These are phyloP conservation scores for Biscogniauxia marginata DNA, from an alignment of 2,329 filamentous ascomycete species.

Conservation along the genomic window DNA sequence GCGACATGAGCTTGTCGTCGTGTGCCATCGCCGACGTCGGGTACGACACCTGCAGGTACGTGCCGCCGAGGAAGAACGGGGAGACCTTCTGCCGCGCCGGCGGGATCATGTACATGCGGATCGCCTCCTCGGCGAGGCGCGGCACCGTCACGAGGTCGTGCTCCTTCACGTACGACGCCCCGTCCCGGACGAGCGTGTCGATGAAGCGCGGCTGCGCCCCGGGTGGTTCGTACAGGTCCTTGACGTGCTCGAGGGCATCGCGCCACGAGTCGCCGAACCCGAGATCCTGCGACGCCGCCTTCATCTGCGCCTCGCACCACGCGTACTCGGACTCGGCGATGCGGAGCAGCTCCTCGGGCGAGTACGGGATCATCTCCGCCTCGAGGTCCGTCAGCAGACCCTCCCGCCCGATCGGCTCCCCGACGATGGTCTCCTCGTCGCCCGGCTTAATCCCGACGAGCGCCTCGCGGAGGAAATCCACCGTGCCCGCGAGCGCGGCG, in stretches of 20 bases:
- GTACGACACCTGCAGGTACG: slow-evolving; percentile 54
- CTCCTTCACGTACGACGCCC: slow-evolving; percentile 50
- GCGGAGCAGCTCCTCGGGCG: slow-evolving; percentile 53
- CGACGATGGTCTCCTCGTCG: slow-evolving; percentile 51
- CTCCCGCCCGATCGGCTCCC: slow-evolving; percentile 54
- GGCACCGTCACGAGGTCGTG: slow-evolving; percentile 57
- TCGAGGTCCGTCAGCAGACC: slow-evolving; percentile 52
- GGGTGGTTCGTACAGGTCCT: slow-evolving; percentile 52
- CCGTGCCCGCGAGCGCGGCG: slow-evolving; percentile 37
- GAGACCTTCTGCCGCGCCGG: slow-evolving; percentile 52
- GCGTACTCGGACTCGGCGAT: slow-evolving; percentile 51
- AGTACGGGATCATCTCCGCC: slow-evolving; percentile 58
- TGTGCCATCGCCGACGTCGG: slow-evolving; percentile 53
- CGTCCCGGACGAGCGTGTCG: slow-evolving; percentile 49
- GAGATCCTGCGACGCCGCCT: slow-evolving; percentile 46
- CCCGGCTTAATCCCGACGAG: slow-evolving; percentile 45
- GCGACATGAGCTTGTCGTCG: slow-evolving; percentile 56
- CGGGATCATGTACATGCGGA: slow-evolving; percentile 57
- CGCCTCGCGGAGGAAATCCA: slow-evolving; percentile 33
- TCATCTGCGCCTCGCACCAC: slow-evolving; percentile 58
- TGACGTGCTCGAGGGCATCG: slow-evolving; percentile 54
- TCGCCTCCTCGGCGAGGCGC: slow-evolving; percentile 49
- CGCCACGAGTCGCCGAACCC: slow-evolving; percentile 50
- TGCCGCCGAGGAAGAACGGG: slow-evolving; percentile 60
- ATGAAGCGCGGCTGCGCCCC: slow-evolving; percentile 54